Evolutionary conservation across 768 basidiomycete species (phyloP), one percentile per base, ranked within the genome.

Genomic region (Mycena amicta): DNA sequence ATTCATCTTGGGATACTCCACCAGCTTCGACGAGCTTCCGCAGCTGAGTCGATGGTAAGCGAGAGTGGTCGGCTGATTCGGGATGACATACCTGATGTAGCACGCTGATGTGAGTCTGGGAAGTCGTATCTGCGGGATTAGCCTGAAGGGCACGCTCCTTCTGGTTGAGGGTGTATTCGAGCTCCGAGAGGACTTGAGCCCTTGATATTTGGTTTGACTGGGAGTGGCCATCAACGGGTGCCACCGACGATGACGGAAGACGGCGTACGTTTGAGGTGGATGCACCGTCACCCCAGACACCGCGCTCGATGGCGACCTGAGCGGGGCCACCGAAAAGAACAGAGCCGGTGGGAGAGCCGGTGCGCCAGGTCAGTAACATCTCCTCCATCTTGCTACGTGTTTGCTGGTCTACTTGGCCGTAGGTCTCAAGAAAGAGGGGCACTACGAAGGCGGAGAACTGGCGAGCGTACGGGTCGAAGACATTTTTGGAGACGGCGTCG

Each of bases 381-480:
- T 99, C 97, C 70, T 96, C 93, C 92, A 99, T 95, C 74, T 98
- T 98, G 71, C 86, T 84, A 60, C 90, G 87, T 25, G 93, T 96
- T 40, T 74, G 75, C 51, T 86, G 85, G 69, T 97, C 95, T 63
- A 97, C 95, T 66, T 86, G 82, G 46, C 84, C 80, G 74, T 98
- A 98, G 27, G 95, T 88, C 62, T 92, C 86, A 64, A 97, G 78
- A 76, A 95, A 98, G 18, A 95, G 75, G 22, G 86, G 82, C 56
- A 90, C 88, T 60, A 95, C 90, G 70, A 94, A 84, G 11, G 86
- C 81, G 12, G 90, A 82, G 67, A 99, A 95, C 61, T 88, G 83
- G 59, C 86, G 85, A 28, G 92, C 91, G 75, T 98, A 98, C 22
- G 95, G 95, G 26, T 92, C 86, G 63, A 87, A 95, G 30, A 95